Percentiles rank a stretch among this genome's conserved stretches.
phyloP scores from a whole-genome alignment of 2,329 filamentous ascomycete species.

The Colletotrichum scovillei region DNA sequence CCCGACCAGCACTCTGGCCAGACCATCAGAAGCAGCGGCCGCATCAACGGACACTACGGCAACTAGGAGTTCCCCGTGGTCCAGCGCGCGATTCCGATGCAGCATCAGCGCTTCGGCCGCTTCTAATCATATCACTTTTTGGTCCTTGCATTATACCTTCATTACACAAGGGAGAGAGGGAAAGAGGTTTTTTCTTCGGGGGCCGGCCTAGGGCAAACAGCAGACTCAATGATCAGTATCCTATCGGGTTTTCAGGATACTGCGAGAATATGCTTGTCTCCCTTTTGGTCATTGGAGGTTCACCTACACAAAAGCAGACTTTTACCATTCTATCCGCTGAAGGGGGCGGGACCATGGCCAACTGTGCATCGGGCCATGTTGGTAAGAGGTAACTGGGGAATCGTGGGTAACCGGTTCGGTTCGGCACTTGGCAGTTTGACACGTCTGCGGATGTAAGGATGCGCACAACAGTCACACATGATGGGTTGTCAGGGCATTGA shows the following conservation, averaged over 20 bases:
- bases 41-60: constrained; percentile 37
- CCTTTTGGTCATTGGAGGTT: constrained; percentile 10
- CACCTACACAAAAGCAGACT: constrained; percentile 14
- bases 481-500: neutral
- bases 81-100: constrained; percentile 22
- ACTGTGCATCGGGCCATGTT: neutral
- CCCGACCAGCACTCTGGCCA: constrained; percentile 43
- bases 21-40: constrained; percentile 19
- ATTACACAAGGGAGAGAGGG: neutral
- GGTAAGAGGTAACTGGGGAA: constrained; percentile 9
- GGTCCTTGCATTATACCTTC: constrained; percentile 9
- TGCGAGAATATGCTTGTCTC: constrained; percentile 16
- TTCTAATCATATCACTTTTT: constrained; percentile 1
- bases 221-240: constrained; percentile 28
- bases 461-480: constrained; percentile 6
- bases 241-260: constrained; percentile 30
- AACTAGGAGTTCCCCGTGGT: constrained; percentile 28
- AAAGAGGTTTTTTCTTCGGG: neutral
- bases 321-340: constrained; percentile 5
- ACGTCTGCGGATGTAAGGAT: constrained; percentile 1
- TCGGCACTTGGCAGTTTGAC: neutral
- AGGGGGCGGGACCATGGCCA: neutral
- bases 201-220: constrained; percentile 3
- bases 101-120: constrained; percentile 21
- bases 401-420: constrained; percentile 12